Percentiles rank a stretch among this genome's conserved stretches.
Conservation (phyloP, 495 filamentous ascomycete species). For the Penicillium ochrochloron region DNA sequence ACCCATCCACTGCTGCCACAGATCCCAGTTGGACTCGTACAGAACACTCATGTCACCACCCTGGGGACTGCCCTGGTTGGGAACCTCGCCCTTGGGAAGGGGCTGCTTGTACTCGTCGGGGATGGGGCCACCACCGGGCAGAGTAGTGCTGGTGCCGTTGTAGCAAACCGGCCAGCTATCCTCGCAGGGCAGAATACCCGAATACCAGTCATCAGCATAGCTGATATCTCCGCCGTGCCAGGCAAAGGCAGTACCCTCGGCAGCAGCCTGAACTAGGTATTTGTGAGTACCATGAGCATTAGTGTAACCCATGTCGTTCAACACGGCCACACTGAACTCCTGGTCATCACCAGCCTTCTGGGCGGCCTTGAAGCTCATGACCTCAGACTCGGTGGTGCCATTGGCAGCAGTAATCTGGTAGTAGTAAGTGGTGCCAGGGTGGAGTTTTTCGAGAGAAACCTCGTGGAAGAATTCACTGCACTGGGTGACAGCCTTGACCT, state of each 20-base stretch:
- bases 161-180: conserved; percentile 58
- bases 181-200: conserved; percentile 54
- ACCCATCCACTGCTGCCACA: conserved; percentile 53
- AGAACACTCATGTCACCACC: conserved; percentile 56
- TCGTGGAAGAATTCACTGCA: conserved; percentile 58
- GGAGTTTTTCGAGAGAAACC: conserved; percentile 42
- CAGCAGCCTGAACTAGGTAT: conserved; percentile 42
- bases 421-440: conserved; percentile 50
- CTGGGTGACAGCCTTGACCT: conserved; percentile 48
- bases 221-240: conserved; percentile 58
- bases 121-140: conserved; percentile 38
- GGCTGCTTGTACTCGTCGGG: conserved; percentile 46
- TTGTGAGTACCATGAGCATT: conserved; percentile 52
- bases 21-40: conserved; percentile 56
- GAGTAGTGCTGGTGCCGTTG: conserved; percentile 48
- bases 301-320: conserved; percentile 57
- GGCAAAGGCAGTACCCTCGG: conserved; percentile 49
- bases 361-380: conserved; percentile 49
- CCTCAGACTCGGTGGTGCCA: conserved; percentile 47
- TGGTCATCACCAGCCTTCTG: conserved; percentile 42
- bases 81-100: conserved; percentile 49
- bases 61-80: conserved; percentile 52
- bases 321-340: conserved; percentile 42
- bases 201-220: conserved; percentile 57
- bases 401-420: conserved; percentile 51